Evolutionary conservation across 1,284 basidiomycete genomes (phyloP).

Genomic region (Heliocybe sulcata): DNA sequence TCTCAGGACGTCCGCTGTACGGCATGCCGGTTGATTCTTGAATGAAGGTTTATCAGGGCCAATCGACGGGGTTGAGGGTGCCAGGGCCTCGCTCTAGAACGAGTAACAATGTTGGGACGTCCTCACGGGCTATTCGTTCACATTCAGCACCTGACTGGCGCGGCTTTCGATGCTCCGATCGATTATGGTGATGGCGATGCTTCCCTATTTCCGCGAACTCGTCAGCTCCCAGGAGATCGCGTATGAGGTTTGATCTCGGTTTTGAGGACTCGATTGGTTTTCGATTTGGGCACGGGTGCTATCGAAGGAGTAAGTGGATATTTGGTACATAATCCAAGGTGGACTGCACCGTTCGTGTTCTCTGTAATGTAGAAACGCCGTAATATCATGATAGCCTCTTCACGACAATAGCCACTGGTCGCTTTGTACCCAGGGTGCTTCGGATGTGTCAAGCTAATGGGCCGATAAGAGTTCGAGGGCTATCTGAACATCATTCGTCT

Average conservation of each 20-base stretch:
- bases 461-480: constrained; percentile 3
- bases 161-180: neutral
- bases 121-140: neutral
- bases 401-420: constrained; percentile 77
- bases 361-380: constrained; percentile 95
- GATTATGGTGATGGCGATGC: neutral
- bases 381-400: constrained; percentile 94
- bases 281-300: constrained; percentile 77
- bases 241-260: constrained; percentile 46
- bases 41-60: neutral
- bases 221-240: neutral
- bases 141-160: neutral
- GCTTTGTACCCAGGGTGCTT: constrained; percentile 74
- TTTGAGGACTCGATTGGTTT: constrained; percentile 66
- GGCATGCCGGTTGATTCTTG: neutral
- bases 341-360: constrained; percentile 74
- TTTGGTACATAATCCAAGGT: constrained; percentile 14
- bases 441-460: constrained; percentile 54
- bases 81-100: neutral
- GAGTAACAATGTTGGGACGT: neutral
- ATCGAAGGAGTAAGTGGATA: constrained; percentile 9
- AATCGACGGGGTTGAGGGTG: neutral
- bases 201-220: neutral
- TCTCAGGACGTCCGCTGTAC: neutral
- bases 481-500: neutral